Base-by-base conservation (phyloP, 2,329 filamentous ascomycete genomes). In the Raffaelea arxii region DNA sequence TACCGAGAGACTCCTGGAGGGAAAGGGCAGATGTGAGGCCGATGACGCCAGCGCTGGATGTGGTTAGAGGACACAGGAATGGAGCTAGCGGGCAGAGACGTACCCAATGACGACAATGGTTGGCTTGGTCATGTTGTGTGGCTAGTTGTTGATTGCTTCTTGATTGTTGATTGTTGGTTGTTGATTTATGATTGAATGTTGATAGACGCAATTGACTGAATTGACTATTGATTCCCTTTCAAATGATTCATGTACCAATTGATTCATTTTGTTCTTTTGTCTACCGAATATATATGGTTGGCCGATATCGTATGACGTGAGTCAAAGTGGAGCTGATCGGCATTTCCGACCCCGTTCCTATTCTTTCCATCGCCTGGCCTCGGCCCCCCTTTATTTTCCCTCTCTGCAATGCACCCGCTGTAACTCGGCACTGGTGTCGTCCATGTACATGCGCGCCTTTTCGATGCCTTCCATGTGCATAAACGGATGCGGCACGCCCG, bases 21-120 rank as follows among this genome's bases (percentile, higher is more conserved):
- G 62, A 62, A n/a, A 74, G 54, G 42, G 72, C 73, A 42, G 62
- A 60, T 48, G 66, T 69, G 12, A 77, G 63, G 44, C 74, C 74
- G 32, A 70, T 70, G 24, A 77, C 66, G 14, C 74, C 74, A 51
- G 72, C 73, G 40, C 74, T 76, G 47, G 22, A n/a, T n/a, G 23
- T 40, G 42, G 10, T 18, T 16, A 19, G 25, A 18, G 10, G 25
- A 14, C 18, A 21, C 7, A n/a, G n/a, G n/a, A 16, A 3, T 24
- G 27, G 27, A 43, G 41, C 18, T 30, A 9, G 9, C 16, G 19
- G 22, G 42, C 6, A 37, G 22, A n/a, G 10, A 45, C 27, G 18
- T 30, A 45, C 43, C 43, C 43, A 11, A 45, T 45, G 3, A 45
- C 36, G 4, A 39, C 43, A 25, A 25, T 45, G 10, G 19, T 41